Conservation (phyloP, 2,329 filamentous ascomycete species). For the Colletotrichum lindemuthianum region DNA sequence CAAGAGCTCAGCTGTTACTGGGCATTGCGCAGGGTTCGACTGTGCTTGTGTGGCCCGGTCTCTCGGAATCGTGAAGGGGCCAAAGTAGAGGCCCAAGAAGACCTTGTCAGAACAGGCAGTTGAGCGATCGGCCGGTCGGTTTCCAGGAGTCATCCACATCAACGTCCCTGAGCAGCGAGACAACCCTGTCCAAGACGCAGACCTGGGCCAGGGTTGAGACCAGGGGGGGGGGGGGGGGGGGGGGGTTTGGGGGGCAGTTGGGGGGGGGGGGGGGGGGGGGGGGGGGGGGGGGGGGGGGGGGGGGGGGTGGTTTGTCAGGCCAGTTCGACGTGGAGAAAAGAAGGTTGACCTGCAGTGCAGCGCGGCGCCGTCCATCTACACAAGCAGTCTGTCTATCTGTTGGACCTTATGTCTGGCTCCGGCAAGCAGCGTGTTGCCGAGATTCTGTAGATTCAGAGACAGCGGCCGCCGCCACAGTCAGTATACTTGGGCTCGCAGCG, state of each 20-base stretch:
- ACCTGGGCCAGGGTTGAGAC: conserved; percentile 5
- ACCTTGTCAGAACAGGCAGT: conserved; percentile 1
- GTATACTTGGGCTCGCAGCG: conserved; percentile 6
- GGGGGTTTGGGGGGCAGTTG: conserved; percentile 5
- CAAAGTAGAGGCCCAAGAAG: conserved; percentile 19
- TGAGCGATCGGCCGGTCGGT: conserved; percentile 16
- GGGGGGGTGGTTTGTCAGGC: background rate
- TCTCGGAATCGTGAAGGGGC: conserved; percentile 1
- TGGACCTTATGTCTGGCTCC: background rate
- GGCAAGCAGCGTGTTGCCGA: background rate
- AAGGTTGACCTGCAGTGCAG: conserved; percentile 11
- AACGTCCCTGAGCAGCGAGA: conserved; percentile 20
- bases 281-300: no score
- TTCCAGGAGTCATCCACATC: conserved; percentile 18
- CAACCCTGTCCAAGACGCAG: conserved; percentile 23
- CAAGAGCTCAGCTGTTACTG: background rate
- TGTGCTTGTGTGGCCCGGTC: conserved; percentile 8
- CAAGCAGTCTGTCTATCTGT: background rate
- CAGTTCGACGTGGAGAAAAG: conserved; percentile 6
- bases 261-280: no score
- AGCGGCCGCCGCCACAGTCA: conserved; percentile 7
- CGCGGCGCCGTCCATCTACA: background rate
- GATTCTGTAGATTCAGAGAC: background rate
- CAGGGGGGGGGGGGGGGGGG: conserved; percentile 2
- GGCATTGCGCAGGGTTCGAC: conserved; percentile 15